These are phyloP conservation scores for Teratosphaeria pseudoeucalypti DNA, from an alignment of 2,329 filamentous ascomycete genomes.

Conservation along the genomic window DNA sequence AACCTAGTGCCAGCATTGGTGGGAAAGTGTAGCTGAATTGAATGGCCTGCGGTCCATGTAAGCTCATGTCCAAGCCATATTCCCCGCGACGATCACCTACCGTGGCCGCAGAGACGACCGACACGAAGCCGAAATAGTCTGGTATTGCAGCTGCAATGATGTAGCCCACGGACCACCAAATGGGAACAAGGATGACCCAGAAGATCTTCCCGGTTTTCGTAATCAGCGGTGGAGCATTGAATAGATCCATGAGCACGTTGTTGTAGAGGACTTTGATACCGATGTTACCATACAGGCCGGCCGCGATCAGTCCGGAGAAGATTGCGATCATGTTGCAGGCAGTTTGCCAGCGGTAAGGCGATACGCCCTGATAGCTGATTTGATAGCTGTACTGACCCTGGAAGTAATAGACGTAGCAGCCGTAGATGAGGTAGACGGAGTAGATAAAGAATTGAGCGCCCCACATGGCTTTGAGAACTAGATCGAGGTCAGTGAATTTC, in stretches of 20 bases:
- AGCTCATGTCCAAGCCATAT: neutral
- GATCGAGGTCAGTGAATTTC: neutral
- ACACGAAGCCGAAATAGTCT: constrained; percentile 26
- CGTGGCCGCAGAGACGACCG: constrained; percentile 43
- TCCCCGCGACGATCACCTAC: neutral
- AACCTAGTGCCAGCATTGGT: constrained; percentile 37
- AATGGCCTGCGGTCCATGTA: constrained; percentile 16
- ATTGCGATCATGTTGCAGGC: constrained; percentile 33
- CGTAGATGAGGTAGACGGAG: constrained; percentile 38
- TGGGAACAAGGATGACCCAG: constrained; percentile 42
- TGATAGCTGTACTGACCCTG: constrained; percentile 40
- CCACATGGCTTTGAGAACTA: constrained; percentile 34
- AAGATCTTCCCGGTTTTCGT: constrained; percentile 40
- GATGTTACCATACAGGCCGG: constrained; percentile 33
- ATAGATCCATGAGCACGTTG: constrained; percentile 43
- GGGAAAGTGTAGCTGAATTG: constrained; percentile 52
- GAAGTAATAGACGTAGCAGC: constrained; percentile 37
- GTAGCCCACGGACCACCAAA: constrained; percentile 50
- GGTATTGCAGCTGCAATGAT: constrained; percentile 46
- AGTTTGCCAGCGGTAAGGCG: constrained; percentile 29
- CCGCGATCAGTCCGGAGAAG: constrained; percentile 29
- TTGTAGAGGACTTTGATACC: constrained; percentile 43
- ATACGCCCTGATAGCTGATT: constrained; percentile 32
- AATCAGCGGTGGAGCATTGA: constrained; percentile 42
- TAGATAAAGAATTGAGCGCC: constrained; percentile 41